Percentiles rank a stretch among this genome's conserved stretches.
phyloP scores from a whole-genome alignment of 108 stramenopile genomes.

The Pseudonitzschia delicatissima region DNA sequence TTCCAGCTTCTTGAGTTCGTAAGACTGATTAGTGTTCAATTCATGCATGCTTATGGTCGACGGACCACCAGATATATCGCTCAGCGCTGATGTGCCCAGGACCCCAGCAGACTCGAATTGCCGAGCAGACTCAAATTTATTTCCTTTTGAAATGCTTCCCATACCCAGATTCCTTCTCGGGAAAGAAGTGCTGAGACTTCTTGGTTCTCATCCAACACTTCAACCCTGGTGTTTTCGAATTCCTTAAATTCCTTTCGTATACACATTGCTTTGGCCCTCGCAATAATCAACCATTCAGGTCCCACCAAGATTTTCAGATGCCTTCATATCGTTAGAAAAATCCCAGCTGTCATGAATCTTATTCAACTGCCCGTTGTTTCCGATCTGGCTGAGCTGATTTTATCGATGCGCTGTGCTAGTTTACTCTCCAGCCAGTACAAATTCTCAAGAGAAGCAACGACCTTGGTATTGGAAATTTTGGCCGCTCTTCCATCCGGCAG shows the following conservation, averaged over 20 bases:
- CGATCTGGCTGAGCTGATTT: background rate
- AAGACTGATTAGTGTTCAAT: background rate
- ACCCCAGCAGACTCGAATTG: too few relatives aligned
- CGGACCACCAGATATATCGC: too few relatives aligned
- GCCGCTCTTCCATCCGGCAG: background rate
- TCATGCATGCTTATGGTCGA: background rate
- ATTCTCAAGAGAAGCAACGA: constrained; percentile 23
- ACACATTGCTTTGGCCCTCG: constrained; percentile 38
- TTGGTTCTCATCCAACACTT: too few relatives aligned
- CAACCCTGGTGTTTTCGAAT: background rate
- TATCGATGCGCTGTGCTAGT: constrained; percentile 10
- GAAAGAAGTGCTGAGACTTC: too few relatives aligned
- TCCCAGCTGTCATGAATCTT: constrained; percentile 25
- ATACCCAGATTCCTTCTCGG: too few relatives aligned
- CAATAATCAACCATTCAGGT: constrained; percentile 42
- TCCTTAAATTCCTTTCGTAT: background rate
- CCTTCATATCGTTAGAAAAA: constrained; percentile 28
- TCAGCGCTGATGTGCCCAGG: too few relatives aligned
- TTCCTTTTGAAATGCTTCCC: too few relatives aligned
- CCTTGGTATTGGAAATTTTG: constrained; percentile 1
- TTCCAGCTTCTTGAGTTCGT: too few relatives aligned
- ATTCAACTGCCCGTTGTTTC: constrained; percentile 1
- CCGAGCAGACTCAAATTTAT: too few relatives aligned
- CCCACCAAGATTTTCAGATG: constrained; percentile 31
- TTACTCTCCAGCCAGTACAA: constrained; percentile 38